These are phyloP conservation scores for Rhodotorula graminis DNA, from an alignment of 768 basidiomycete species.

Conservation along the genomic window DNA sequence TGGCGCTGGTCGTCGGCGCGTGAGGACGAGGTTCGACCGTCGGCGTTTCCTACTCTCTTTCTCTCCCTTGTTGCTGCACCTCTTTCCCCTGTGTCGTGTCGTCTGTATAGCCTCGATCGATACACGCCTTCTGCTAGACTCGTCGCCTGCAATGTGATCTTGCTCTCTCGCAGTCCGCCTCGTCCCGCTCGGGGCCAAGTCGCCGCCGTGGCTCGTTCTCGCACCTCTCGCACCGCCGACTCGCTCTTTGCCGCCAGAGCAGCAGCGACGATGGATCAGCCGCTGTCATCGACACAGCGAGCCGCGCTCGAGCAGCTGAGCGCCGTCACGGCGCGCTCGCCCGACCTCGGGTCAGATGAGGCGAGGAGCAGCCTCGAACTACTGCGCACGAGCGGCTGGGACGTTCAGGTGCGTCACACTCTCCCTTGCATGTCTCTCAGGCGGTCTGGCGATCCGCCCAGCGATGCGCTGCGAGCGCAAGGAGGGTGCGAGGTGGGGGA, in stretches of 20 bases:
- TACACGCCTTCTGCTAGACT: no score
- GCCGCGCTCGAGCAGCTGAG: constrained; percentile 1
- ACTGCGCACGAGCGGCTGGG: constrained; percentile 6
- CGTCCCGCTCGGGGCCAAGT: no score
- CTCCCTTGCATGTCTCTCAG: background rate
- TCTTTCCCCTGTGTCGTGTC: no score
- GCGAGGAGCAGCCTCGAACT: background rate
- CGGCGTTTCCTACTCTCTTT: no score
- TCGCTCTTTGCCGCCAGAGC: background rate
- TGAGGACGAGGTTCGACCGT: no score
- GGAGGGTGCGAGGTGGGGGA: background rate
- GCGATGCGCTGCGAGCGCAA: background rate
- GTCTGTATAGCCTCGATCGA: no score
- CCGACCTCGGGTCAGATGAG: background rate
- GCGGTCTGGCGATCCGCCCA: background rate
- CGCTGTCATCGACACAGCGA: background rate
- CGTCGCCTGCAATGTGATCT: no score
- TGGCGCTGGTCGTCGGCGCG: no score
- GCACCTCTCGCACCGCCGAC: background rate
- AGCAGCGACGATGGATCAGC: background rate
- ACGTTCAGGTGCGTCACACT: constrained; percentile 21
- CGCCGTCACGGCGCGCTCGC: constrained; percentile 8
- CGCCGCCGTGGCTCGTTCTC: background rate
- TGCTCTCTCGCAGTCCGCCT: no score
- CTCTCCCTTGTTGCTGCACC: no score